These are phyloP conservation scores for Capillidium rhysosporum DNA, from an alignment of 371 early-diverging fungal genomes.

Conservation along the genomic window DNA sequence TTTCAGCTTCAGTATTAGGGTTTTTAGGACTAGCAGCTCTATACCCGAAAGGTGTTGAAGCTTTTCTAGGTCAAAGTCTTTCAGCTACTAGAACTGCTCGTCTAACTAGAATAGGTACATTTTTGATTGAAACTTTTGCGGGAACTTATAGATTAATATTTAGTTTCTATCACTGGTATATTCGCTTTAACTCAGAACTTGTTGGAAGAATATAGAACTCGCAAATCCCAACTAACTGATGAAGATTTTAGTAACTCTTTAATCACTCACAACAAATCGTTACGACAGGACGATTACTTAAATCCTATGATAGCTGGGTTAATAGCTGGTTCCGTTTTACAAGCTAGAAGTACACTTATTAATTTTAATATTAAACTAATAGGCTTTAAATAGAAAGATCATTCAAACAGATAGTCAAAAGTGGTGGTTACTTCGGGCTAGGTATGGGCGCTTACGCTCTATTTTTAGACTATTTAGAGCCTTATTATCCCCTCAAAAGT, in stretches of 20 bases:
- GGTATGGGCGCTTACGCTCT: neutral
- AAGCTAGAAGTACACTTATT: constrained; percentile 2
- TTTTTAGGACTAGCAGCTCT: neutral
- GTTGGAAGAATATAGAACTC: constrained; percentile 2
- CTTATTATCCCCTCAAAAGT: neutral
- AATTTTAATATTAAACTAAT: constrained; percentile 5
- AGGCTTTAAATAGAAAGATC: constrained; percentile 12
- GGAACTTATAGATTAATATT: neutral
- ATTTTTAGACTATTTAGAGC: constrained; percentile 3
- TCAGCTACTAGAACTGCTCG: neutral
- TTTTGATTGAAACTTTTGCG: neutral
- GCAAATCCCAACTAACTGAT: neutral
- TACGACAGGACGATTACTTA: neutral
- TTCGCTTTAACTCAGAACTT: neutral
- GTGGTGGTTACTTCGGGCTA: neutral
- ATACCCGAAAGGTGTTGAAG: neutral
- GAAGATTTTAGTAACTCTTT: constrained; percentile 3
- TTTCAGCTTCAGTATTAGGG: neutral
- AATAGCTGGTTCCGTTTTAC: neutral
- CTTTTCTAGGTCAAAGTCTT: neutral
- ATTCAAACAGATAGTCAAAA: neutral
- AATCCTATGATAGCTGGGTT: neutral
- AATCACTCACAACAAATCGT: neutral
- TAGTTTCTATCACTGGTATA: neutral
- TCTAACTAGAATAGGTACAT: constrained; percentile 3